phyloP scores from a whole-genome alignment of 805 yeast species.

The Blastobotrys terrestris region DNA sequence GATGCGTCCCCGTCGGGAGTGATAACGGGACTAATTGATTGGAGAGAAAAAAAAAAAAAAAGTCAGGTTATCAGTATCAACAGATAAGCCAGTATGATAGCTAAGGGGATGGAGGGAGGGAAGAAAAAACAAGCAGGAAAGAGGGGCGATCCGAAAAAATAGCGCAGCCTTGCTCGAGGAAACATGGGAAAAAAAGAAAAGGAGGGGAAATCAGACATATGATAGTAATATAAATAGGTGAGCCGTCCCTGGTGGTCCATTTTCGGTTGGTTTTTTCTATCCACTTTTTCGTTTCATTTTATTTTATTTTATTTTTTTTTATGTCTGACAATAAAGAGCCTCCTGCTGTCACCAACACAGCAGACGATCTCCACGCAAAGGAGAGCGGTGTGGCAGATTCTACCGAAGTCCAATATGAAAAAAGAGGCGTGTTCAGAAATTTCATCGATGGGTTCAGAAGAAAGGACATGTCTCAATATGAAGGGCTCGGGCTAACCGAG shows the following conservation, averaged over 20 bases:
- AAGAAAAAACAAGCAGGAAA: no score
- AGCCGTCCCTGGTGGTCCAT: background rate
- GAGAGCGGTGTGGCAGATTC: background rate
- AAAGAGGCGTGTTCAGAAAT: background rate
- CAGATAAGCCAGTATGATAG: no score
- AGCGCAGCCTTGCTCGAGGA: background rate
- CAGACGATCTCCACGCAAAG: background rate
- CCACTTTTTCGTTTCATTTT: background rate
- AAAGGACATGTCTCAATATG: constrained; percentile 33
- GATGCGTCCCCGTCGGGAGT: background rate
- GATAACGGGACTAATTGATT: background rate
- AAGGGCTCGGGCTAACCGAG: constrained; percentile 31
- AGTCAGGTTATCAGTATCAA: no score
- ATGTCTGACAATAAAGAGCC: background rate
- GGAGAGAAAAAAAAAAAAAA: background rate
- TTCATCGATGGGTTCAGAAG: constrained; percentile 41
- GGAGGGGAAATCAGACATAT: background rate
- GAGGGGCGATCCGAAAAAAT: background rate
- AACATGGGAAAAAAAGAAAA: background rate
- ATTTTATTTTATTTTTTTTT: no score
- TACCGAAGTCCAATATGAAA: background rate
- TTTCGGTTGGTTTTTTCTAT: background rate
- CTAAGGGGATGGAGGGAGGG: no score
- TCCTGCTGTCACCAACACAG: background rate
- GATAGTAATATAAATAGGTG: background rate